Base-by-base conservation (phyloP, 768 basidiomycete species). In the Russula griseocarnosa region DNA sequence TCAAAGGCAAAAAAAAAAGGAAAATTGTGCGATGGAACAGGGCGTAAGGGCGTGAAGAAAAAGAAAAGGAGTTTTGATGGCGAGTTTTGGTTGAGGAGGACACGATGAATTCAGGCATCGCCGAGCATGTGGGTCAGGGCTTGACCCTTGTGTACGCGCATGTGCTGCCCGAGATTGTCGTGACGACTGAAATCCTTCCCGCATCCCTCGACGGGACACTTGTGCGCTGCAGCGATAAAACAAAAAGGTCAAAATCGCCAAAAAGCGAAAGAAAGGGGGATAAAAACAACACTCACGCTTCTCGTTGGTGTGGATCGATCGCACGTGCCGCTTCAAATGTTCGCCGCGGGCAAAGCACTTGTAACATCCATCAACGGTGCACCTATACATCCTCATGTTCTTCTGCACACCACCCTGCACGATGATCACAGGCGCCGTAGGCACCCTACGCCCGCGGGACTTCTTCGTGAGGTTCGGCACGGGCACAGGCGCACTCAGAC, bases 281-380 rank as follows among this genome's bases (percentile, higher is more conserved):
- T 62, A n/a, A n/a, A n/a, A n/a, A n/a, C n/a, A 52, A 65, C 44
- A 82, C 91, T 74, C 71, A 94, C 93, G 93, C 79, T 92, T 94
- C 73, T 94, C 92, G 74, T 94, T 83, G 26, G 93, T 94, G 75
- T 95, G 93, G 59, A 95, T 92, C 70, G 87, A 88, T 69, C 91
- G 77, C 46, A 94, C 82, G 73, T 95, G 93, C 66, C 94, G 79
- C 79, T 94, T 94, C 67, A 96, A 76, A 73, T 96, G 94, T 75
- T 96, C 94, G 24, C 88, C 88, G 34, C 94, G 81, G 40, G 87
- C 86, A 74, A 96, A 95, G 69, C 86, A 89, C 76, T 94, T 94
- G 49, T 87, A 88, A 73, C 94, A 95, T 6, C 86, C 92, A 18
- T 83, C 81, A 30, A 94, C 91, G 63, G 82, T 82, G 78, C 92